Base-by-base conservation (phyloP, 331 rosid genomes). In the Malus hybrid region DNA sequence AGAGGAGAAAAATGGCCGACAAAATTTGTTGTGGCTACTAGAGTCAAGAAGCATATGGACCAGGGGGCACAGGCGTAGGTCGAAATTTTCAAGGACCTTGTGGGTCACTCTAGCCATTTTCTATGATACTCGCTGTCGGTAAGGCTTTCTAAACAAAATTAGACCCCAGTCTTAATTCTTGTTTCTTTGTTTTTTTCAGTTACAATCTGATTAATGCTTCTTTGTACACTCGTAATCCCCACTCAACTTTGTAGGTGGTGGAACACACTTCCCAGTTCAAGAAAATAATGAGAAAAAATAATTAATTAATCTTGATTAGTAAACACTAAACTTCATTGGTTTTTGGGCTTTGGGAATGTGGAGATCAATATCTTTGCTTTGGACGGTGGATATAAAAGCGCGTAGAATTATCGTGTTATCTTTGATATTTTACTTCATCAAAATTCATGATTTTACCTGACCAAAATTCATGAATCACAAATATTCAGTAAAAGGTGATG, bases 91-190 rank as follows among this genome's bases (percentile, higher is more conserved):
- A 13, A 69, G 84, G 64, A 80, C 86, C 85, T 63, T 73, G 88
- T 86, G 91, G 93, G 90, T 77, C 95, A 65, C 68, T 59, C 48
- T 66, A 70, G 63, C 87, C 93, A 88, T 87, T 88, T 77, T 68
- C 84, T 78, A 46, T 81, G 31, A 77, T 80, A 84, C 79, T 84
- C 85, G 80, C 77, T 87, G 97, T 91, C 93, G 90, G 96, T 67
- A 65, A 63, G 70, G 71, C 39, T 44, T 67, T 31, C 59, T 70
- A 68, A 64, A 70, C 72, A 71, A 66, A 56, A 46, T 27, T 76
- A 64, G 44, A 69, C 36, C 59, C 46, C 3, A 34, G 68, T 42
- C 48, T 39, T 16, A 6, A 22, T 50, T 31, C 72, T 80, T 64
- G 28, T 33, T 65, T 85, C 27, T 32, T 31, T 72, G 18, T 8